phyloP scores from a whole-genome alignment of 2,329 filamentous ascomycete genomes.

The Calonectria fujianensis region DNA sequence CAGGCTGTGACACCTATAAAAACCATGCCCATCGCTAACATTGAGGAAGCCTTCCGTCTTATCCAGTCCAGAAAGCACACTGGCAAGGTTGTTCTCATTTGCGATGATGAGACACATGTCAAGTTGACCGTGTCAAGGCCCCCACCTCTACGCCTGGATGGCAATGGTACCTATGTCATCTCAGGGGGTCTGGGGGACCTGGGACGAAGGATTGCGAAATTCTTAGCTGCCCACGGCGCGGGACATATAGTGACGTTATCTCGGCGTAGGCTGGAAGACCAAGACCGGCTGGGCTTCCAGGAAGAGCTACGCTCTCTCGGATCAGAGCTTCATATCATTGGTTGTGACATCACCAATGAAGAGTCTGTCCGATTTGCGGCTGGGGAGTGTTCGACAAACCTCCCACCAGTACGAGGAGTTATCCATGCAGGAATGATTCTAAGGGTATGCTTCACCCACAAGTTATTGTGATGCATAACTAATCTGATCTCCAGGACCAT shows the following conservation, averaged over 20 bases:
- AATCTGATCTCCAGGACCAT: constrained; percentile 26
- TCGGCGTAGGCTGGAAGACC: constrained; percentile 32
- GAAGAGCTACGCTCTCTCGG: constrained; percentile 25
- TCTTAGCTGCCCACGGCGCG: constrained; percentile 37
- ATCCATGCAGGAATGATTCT: constrained; percentile 43
- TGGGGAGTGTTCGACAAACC: constrained; percentile 23
- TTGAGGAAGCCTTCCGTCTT: constrained; percentile 62
- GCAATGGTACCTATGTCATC: constrained; percentile 55
- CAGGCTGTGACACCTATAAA: constrained; percentile 35
- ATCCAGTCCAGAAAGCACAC: constrained; percentile 63
- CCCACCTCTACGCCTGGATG: constrained; percentile 39
- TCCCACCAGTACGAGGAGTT: constrained; percentile 37
- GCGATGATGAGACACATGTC: constrained; percentile 32
- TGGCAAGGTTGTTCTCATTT: constrained; percentile 63
- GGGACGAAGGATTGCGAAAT: constrained; percentile 38
- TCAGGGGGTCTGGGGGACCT: constrained; percentile 51
- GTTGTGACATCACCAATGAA: constrained; percentile 42
- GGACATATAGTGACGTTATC: constrained; percentile 40
- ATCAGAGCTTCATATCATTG: constrained; percentile 28
- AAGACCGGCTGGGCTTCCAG: constrained; percentile 28
- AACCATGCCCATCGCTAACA: constrained; percentile 53
- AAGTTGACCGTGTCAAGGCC: constrained; percentile 39
- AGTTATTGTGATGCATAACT: neutral
- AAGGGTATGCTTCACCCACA: constrained; percentile 26
- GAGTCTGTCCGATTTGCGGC: constrained; percentile 32